Conservation (phyloP, 371 early-diverging fungal species). For the Mucor mucedo region DNA sequence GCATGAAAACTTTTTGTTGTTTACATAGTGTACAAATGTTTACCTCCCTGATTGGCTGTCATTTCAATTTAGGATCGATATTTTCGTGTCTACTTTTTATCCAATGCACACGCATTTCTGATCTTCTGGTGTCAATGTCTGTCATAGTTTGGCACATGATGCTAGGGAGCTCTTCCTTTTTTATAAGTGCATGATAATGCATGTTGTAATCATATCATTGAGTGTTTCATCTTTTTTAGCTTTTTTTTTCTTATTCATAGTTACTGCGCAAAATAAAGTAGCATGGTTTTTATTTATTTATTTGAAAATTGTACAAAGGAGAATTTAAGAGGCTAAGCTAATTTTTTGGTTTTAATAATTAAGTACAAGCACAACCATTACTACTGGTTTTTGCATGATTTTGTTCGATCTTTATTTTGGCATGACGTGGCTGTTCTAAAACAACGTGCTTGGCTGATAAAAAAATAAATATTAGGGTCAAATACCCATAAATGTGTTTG, state of each 20-base stretch:
- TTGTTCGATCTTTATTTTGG: neutral
- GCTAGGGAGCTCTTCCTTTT: no score
- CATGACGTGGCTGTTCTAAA: neutral
- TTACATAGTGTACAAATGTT: neutral
- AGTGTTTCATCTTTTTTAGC: neutral
- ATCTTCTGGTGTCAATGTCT: slow-evolving; percentile 3
- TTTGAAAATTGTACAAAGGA: no score
- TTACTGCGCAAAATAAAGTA: neutral
- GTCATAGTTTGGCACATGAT: neutral
- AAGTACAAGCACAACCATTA: neutral
- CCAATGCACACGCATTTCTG: neutral
- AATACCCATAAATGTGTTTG: neutral
- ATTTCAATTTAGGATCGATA: neutral
- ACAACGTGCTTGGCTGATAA: slow-evolving; percentile 1
- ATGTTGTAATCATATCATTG: neutral
- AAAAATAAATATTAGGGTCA: neutral
- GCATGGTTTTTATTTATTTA: no score
- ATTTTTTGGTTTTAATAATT: neutral
- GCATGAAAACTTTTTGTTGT: neutral
- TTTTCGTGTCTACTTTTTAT: neutral
- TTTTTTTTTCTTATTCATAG: neutral
- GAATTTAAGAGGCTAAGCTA: neutral
- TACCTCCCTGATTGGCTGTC: neutral
- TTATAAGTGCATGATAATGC: slow-evolving; percentile 1
- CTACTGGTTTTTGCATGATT: neutral